phyloP scores from a whole-genome alignment of 2,329 filamentous ascomycete genomes.

The Microcyclosporella mali region DNA sequence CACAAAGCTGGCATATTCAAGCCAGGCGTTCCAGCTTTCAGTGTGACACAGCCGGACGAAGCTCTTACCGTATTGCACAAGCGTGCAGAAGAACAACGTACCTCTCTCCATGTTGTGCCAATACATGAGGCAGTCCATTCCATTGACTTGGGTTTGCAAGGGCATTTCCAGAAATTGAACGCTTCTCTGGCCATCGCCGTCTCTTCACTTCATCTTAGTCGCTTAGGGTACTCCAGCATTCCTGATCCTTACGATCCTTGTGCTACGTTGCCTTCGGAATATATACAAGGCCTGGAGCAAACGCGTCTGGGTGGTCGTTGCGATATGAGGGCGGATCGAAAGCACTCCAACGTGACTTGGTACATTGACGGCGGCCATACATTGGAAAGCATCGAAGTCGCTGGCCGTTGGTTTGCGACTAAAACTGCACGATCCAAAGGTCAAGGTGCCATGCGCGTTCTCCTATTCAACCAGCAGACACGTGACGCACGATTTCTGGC shows the following conservation, averaged over 20 bases:
- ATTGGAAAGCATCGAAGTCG: slow-evolving; percentile 69
- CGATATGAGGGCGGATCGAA: slow-evolving; percentile 56
- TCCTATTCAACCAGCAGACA: slow-evolving; percentile 93
- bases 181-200: slow-evolving; percentile 56
- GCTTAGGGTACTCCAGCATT: slow-evolving; percentile 37
- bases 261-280: slow-evolving; percentile 51
- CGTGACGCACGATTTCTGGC: slow-evolving; percentile 66
- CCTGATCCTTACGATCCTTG: slow-evolving; percentile 36
- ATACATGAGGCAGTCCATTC: slow-evolving; percentile 43
- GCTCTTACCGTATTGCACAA: slow-evolving; percentile 53
- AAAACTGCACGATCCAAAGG: slow-evolving; percentile 27
- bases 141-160: slow-evolving; percentile 53
- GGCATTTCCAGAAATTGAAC: slow-evolving; percentile 58
- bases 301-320: slow-evolving; percentile 71
- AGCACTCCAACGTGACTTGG: slow-evolving; percentile 56
- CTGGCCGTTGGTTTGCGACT: slow-evolving; percentile 67
- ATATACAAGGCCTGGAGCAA: slow-evolving; percentile 58
- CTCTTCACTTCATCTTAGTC: slow-evolving; percentile 52
- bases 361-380: slow-evolving; percentile 86
- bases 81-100: slow-evolving; percentile 47
- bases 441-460: slow-evolving; percentile 41
- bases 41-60: slow-evolving; percentile 50
- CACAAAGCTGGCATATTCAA: slow-evolving; percentile 90
- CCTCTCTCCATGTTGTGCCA: slow-evolving; percentile 44
- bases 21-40: slow-evolving; percentile 55